Base-by-base conservation (phyloP, 176 grass and related monocot species). In the Musa troglodytarum region DNA sequence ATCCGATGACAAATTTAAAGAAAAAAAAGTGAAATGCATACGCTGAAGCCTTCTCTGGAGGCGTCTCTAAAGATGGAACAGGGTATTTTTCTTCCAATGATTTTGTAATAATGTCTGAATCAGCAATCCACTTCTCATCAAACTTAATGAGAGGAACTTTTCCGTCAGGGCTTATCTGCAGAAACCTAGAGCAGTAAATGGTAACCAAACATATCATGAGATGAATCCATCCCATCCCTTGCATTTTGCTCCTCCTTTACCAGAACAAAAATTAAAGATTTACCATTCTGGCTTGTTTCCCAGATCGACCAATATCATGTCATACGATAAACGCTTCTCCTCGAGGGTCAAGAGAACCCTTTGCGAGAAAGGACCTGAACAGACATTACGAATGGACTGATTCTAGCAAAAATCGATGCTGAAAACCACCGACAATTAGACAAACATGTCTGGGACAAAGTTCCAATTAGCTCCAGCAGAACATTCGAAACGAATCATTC, bases 281-380 rank as follows among this genome's bases (percentile, higher is more conserved):
- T 92, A 93, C 90, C 94, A 98, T 58, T 98, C 90, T 9, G 90
- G 94, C 73, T 98, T 98, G 71, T 93, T 91, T 80, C 81, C 71
- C 11, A 98, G 61, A 82, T 98, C 84, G 53, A 93, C 82, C 15
- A 89, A 84, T 63, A 93, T 91, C 68, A 93, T 54, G 20, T 91
- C 72, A 63, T 93, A 98, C 2, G 85, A 82, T 22, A 93, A 80
- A 64, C 87, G 82, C 55, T 93, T 98, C 82, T 93, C 90, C 77
- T 98, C 90, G 53, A 98, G 87, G 29, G 94, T 93, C 75, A 93
- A 75, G 20, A 98, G 82, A 78, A 93, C 90, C 74, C 90, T 89
- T 21, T 93, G 86, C 20, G 90, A 85, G 83, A 98, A 98, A 20
- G 88, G 86, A 82, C 93, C 93, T 97, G 83, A 69, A 70, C 19